Conservation (phyloP, 2,329 filamentous ascomycete genomes). For the Verticillium zaregamsianum region DNA sequence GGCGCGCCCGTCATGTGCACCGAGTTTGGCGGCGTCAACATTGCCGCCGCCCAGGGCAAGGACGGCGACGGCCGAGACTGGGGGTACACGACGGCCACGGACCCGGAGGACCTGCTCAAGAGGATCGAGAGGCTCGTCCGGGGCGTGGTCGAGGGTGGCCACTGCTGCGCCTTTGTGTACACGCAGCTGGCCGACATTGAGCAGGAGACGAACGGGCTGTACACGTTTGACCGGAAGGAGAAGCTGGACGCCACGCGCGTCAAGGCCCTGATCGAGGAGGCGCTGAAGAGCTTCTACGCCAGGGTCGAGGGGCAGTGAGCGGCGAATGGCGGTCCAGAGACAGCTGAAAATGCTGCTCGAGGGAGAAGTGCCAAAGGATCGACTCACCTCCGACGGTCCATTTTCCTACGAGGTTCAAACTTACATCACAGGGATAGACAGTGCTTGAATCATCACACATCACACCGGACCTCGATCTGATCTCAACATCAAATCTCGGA, state of each 20-base stretch:
- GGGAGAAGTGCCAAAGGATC: too few species aligned
- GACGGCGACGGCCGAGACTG: slow-evolving; percentile 48
- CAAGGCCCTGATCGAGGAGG: slow-evolving; percentile 53
- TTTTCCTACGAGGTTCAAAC: too few species aligned
- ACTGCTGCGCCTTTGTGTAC: slow-evolving; percentile 60
- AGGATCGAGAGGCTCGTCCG: slow-evolving; percentile 55
- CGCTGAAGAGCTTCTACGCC: slow-evolving; percentile 40
- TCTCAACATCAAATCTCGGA: background rate
- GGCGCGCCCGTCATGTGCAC: slow-evolving; percentile 61
- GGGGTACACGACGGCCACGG: slow-evolving; percentile 64
- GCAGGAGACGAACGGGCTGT: slow-evolving; percentile 65
- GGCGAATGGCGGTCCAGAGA: background rate
- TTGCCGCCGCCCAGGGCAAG: slow-evolving; percentile 41
- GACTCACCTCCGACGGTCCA: too few species aligned
- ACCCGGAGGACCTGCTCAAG: slow-evolving; percentile 54
- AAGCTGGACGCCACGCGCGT: slow-evolving; percentile 57
- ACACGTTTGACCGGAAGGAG: slow-evolving; percentile 55
- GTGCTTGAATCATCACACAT: background rate
- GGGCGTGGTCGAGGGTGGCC: slow-evolving; percentile 51
- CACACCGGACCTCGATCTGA: background rate
- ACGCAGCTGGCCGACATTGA: slow-evolving; percentile 64
- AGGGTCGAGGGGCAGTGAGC: slow-evolving; percentile 9
- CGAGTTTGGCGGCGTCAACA: slow-evolving; percentile 67
- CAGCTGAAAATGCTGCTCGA: too few species aligned
- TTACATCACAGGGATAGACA: background rate